Conservation (phyloP, 768 basidiomycete genomes). For the Leccinum aurantiacum region DNA sequence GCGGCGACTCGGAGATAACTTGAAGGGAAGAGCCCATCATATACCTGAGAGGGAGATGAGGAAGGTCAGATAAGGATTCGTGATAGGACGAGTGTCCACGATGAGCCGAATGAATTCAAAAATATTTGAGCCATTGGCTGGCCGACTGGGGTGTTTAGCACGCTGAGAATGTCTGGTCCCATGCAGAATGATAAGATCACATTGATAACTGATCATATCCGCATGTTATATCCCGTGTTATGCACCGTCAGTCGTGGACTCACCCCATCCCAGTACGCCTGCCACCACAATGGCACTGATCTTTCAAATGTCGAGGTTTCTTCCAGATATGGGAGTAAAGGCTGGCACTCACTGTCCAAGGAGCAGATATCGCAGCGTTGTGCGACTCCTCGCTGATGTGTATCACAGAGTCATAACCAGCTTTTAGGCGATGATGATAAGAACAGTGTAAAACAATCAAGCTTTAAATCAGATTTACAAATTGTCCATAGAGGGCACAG, state of each 20-base stretch:
- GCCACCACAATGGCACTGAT: conserved; percentile 40
- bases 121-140: conserved; percentile 44
- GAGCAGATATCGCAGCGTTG: conserved; percentile 54
- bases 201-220: conserved; percentile 42
- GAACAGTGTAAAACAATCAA: conserved; percentile 39
- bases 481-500: conserved; percentile 48
- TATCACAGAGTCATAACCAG: conserved; percentile 40
- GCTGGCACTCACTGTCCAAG: conserved; percentile 46
- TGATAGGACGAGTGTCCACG: conserved; percentile 37
- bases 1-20: conserved; percentile 37
- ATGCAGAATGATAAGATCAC: conserved; percentile 54
- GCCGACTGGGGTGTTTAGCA: conserved; percentile 30
- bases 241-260: background rate
- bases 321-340: background rate
- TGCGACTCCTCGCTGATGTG: conserved; percentile 54
- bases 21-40: conserved; percentile 42
- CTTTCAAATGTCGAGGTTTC: conserved; percentile 3
- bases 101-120: conserved; percentile 40
- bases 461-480: conserved; percentile 20
- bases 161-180: conserved; percentile 44
- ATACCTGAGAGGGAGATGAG: conserved; percentile 28
- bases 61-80: background rate
- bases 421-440: conserved; percentile 14
- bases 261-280: conserved; percentile 47
- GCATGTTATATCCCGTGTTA: background rate